Base-by-base conservation (phyloP, 2,329 filamentous ascomycete genomes). In the Magnaporthiopsis rhizophila region DNA sequence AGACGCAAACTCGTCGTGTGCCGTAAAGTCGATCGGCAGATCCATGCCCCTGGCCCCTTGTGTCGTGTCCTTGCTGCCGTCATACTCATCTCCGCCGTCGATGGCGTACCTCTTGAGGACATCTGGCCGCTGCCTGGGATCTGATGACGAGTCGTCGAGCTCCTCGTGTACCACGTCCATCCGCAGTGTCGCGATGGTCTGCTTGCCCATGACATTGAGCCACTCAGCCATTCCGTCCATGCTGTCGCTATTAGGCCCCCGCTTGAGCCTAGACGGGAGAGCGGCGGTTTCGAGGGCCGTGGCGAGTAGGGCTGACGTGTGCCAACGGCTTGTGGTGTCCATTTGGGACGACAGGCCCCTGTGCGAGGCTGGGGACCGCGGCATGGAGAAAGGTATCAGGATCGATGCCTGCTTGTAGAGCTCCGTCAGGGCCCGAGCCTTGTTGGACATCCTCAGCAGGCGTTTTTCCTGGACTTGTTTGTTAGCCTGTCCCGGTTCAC, bases 281-380 rank as follows among this genome's bases (percentile, higher is more conserved):
- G 89, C 91, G 45, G 89, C 85, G 30, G 86, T 91, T 74, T 98
- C 95, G 15, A 97, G 73, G 1, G 89, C 90, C 0, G 90, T 82
- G 18, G 87, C 85, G 66, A 96, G 82, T 18, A 97, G 77, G 2
- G 89, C 93, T 15, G 91, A 89, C 3, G 85, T 85, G 70, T 96
- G 87, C 95, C 95, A 99, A 64, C 82, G 78, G 0, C 90, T 95
- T 9, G 77, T 75, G 12, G 75, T 68, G 69, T 93, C 84, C 18
- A 95, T 68, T 11, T 8, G 32, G n/a, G 45, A 53, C 21, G n/a
- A 15, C 50, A 63, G 21, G 53, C 34, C n/a, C 11, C 13, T 30
- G 26, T 30, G 53, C 61, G 53, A 53, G 32, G 32, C 32, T 12
- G n/a, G 61, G 11, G 50, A 38, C 50, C 28, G n/a, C 1, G 86